Percentiles rank a stretch among this genome's conserved stretches.
phyloP scores from a whole-genome alignment of 805 yeast species.

The Wickerhamiella shivajii region DNA sequence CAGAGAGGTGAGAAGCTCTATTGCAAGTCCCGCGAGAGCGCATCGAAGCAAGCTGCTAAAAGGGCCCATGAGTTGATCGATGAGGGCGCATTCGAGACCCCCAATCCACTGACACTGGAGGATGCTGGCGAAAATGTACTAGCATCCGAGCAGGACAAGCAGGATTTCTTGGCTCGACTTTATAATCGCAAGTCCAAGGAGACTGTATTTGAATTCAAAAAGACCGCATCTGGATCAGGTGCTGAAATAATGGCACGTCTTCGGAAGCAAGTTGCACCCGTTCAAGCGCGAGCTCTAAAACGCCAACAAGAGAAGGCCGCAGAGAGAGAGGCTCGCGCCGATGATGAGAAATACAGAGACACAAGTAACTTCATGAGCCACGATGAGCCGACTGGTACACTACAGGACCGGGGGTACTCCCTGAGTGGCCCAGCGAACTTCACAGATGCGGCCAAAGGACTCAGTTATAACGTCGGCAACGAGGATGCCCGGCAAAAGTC shows the following conservation, averaged over 20 bases:
- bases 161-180: slow-evolving; percentile 62
- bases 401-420: slow-evolving; percentile 68
- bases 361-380: slow-evolving; percentile 72
- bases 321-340: slow-evolving; percentile 41
- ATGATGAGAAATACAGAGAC: slow-evolving; percentile 35
- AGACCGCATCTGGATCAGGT: slow-evolving; percentile 35
- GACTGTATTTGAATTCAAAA: slow-evolving; percentile 84
- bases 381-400: slow-evolving; percentile 65
- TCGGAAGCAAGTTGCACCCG: slow-evolving; percentile 76
- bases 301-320: slow-evolving; percentile 44
- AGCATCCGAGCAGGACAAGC: slow-evolving; percentile 60
- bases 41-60: slow-evolving; percentile 74
- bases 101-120: slow-evolving; percentile 47
- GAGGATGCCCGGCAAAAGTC: slow-evolving; percentile 52
- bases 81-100: slow-evolving; percentile 65
- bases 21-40: slow-evolving; percentile 69
- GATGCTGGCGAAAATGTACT: slow-evolving; percentile 8
- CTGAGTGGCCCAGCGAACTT: slow-evolving; percentile 39
- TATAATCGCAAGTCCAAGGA: slow-evolving; percentile 61
- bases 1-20: slow-evolving; percentile 78
- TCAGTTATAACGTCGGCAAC: slow-evolving; percentile 68
- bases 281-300: slow-evolving; percentile 66
- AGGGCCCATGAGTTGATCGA: slow-evolving; percentile 61
- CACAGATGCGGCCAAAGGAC: slow-evolving; percentile 69
- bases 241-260: slow-evolving; percentile 75